A percentile compares a stretch with the other conserved stretches of the same genome.
Conservation (phyloP, 2,329 filamentous ascomycete genomes). For the Fusarium stilboides region DNA sequence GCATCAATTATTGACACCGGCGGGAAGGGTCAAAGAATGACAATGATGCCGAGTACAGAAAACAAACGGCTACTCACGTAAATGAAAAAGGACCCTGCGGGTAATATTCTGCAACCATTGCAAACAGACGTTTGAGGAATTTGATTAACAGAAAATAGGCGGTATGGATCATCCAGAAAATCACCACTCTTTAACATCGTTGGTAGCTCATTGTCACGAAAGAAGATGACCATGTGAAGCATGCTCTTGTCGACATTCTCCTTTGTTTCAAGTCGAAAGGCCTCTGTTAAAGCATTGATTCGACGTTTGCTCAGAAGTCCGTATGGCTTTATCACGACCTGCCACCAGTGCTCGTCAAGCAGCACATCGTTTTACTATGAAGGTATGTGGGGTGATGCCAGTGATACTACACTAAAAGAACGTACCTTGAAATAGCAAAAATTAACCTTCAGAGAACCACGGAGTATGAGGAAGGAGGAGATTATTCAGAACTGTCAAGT, state of each 20-base stretch:
- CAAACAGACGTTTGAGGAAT: conserved; percentile 1
- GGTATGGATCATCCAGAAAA: not conserved
- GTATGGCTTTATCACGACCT: not conserved
- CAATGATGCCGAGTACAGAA: not conserved
- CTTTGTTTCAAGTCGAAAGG: not conserved
- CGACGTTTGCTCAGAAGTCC: not conserved
- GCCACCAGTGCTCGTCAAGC: not conserved
- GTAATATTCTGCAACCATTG: not conserved
- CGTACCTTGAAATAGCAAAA: not conserved
- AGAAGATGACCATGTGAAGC: too few species aligned
- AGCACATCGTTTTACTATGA: not conserved
- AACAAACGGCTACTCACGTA: conserved; percentile 1
- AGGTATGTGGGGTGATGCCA: not conserved
- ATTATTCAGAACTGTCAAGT: not conserved
- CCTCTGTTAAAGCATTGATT: not conserved
- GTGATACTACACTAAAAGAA: not conserved
- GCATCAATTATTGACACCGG: conserved; percentile 20
- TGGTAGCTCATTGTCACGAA: not conserved
- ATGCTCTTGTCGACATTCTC: not conserved
- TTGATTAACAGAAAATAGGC: not conserved
- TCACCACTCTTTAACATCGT: not conserved
- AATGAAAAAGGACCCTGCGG: not conserved
- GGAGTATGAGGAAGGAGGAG: not conserved
- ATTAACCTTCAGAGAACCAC: not conserved
- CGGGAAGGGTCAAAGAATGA: conserved; percentile 18